phyloP scores from a whole-genome alignment of 2,329 filamentous ascomycete genomes.

The Podosphaera xanthii region DNA sequence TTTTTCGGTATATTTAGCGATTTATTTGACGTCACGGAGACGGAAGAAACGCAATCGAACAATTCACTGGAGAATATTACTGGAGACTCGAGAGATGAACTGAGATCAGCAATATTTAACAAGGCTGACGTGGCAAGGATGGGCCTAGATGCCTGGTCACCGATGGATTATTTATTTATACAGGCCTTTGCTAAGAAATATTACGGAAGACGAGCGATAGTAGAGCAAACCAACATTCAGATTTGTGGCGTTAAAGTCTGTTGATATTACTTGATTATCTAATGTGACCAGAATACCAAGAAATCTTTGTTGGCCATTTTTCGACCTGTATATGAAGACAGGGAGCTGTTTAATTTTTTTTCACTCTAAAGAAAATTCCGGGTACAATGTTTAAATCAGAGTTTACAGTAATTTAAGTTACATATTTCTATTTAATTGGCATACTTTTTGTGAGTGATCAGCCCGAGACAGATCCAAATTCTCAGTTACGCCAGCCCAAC shows the following conservation, averaged over 20 bases:
- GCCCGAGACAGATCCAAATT: not conserved
- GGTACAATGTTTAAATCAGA: not conserved
- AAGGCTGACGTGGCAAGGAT: constrained; percentile 44
- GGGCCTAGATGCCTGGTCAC: constrained; percentile 61
- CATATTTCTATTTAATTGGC: not conserved
- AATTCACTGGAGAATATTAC: constrained; percentile 28
- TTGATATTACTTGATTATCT: constrained; percentile 16
- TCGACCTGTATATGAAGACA: not conserved
- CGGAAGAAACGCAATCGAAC: constrained; percentile 18
- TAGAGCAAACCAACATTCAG: constrained; percentile 47
- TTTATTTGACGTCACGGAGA: constrained; percentile 27
- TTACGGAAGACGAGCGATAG: constrained; percentile 37
- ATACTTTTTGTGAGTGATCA: not conserved
- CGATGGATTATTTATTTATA: constrained; percentile 45
- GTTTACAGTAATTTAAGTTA: not conserved
- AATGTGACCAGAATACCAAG: not conserved
- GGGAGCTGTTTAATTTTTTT: not conserved
- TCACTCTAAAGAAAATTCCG: not conserved
- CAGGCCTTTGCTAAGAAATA: constrained; percentile 37
- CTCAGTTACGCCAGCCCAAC: not conserved
- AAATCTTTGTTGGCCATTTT: not conserved
- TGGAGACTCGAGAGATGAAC: constrained; percentile 21
- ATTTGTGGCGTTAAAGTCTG: constrained; percentile 54
- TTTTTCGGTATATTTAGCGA: constrained; percentile 39
- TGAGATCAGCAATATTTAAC: constrained; percentile 25